A percentile compares a stretch with the other conserved stretches of the same genome.
phyloP scores from a whole-genome alignment of 148 eudicot species.

The Chenopodium suecicum region DNA sequence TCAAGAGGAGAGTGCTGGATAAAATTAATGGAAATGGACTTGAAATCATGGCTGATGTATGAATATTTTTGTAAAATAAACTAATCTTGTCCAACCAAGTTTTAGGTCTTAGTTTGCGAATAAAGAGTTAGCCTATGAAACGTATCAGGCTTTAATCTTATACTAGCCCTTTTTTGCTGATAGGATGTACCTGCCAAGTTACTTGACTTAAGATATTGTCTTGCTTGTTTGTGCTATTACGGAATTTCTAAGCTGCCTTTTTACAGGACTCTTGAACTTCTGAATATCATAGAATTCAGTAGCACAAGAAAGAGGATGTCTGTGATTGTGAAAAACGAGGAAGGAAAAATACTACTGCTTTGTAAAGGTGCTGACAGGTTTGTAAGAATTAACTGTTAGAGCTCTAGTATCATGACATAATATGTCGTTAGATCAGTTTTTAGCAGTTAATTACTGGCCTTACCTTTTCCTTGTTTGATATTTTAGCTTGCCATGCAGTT shows the following conservation, averaged over 20 bases:
- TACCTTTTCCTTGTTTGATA: neutral
- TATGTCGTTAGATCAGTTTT: neutral
- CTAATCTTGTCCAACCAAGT: too few species aligned
- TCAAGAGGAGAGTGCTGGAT: neutral
- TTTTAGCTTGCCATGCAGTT: neutral
- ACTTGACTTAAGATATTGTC: neutral
- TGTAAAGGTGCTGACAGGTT: slow-evolving; percentile 80
- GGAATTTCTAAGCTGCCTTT: neutral
- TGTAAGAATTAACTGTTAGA: slow-evolving; percentile 12
- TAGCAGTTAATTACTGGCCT: neutral
- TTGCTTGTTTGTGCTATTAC: neutral
- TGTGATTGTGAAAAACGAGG: slow-evolving; percentile 46
- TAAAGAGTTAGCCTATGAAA: neutral
- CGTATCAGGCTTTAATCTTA: neutral
- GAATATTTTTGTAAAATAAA: too few species aligned
- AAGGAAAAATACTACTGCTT: slow-evolving; percentile 49
- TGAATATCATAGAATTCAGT: slow-evolving; percentile 58
- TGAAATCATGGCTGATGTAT: neutral
- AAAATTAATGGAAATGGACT: neutral
- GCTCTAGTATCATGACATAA: neutral
- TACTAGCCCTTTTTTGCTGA: neutral
- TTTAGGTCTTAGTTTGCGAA: neutral
- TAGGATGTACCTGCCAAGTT: neutral
- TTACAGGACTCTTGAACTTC: slow-evolving; percentile 42
- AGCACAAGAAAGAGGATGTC: slow-evolving; percentile 78